Percentiles rank a stretch among this genome's conserved stretches.
phyloP scores from a whole-genome alignment of 169 alveolate species.

The Theileria equi region DNA sequence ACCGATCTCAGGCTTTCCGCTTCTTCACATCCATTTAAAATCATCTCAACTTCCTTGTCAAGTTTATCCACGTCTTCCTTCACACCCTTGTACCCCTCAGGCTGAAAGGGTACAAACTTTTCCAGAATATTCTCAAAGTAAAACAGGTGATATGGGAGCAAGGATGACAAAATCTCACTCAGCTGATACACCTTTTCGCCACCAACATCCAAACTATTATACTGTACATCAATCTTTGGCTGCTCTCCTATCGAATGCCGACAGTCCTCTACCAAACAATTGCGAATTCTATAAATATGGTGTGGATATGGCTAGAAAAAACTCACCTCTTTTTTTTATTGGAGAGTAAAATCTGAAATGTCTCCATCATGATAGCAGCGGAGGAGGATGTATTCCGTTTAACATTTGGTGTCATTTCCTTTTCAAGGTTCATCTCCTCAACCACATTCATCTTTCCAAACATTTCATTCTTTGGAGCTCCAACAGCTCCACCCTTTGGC shows the following conservation, averaged over 20 bases:
- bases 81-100: too few species aligned
- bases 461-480: background rate
- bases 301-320: background rate
- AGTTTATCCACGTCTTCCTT: too few species aligned
- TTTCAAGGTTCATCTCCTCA: conserved; percentile 39
- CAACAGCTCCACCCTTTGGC: background rate
- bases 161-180: conserved; percentile 16
- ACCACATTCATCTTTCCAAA: conserved; percentile 7
- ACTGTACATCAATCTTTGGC: conserved; percentile 34
- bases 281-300: conserved; percentile 15
- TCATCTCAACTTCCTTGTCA: too few species aligned
- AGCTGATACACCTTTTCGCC: conserved; percentile 19
- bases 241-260: conserved; percentile 42
- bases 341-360: conserved; percentile 30
- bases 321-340: conserved; percentile 18
- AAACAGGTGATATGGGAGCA: conserved; percentile 52
- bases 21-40: too few species aligned
- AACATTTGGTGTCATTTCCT: background rate
- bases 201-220: background rate
- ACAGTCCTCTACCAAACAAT: conserved; percentile 57
- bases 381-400: conserved; percentile 6
- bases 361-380: conserved; percentile 24
- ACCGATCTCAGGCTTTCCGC: too few species aligned
- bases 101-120: too few species aligned
- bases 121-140: conserved; percentile 16